A percentile compares a stretch with the other conserved stretches of the same genome.
Conservation (phyloP, 139 green algal species). For the Microglena sp. region DNA sequence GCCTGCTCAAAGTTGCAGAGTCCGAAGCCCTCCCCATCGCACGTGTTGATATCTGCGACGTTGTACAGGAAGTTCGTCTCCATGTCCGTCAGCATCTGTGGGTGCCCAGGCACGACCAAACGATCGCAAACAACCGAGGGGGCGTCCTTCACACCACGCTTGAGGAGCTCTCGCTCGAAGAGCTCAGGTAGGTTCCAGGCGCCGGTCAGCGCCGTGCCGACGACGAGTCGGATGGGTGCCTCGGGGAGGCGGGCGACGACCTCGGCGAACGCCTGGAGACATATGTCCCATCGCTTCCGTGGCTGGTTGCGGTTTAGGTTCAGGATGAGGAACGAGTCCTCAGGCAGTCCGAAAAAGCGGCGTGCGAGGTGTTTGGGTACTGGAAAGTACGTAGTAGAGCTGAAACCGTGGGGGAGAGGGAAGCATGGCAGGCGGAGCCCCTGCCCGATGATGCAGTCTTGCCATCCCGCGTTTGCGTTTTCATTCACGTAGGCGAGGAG, state of each 20-base stretch:
- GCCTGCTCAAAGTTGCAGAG: constrained; percentile 12
- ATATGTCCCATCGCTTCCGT: constrained; percentile 12
- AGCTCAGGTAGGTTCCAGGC: constrained; percentile 6
- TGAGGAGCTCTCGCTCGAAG: constrained; percentile 2
- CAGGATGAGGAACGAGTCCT: constrained; percentile 7
- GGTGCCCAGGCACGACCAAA: background rate
- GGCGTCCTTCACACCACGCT: background rate
- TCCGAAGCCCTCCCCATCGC: constrained; percentile 8
- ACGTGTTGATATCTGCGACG: constrained; percentile 6
- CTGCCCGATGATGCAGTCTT: background rate
- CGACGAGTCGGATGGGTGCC: background rate
- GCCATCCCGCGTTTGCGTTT: background rate
- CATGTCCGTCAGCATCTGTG: background rate
- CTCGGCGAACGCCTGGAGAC: constrained; percentile 11
- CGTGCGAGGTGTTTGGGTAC: background rate
- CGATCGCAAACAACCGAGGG: background rate
- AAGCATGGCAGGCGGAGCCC: background rate
- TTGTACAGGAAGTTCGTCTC: constrained; percentile 13
- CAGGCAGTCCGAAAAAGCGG: background rate
- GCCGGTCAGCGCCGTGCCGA: constrained; percentile 1
- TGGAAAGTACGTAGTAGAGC: background rate
- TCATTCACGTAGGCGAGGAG: background rate
- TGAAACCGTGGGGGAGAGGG: constrained; percentile 1
- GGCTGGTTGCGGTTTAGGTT: constrained; percentile 19
- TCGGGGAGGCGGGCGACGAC: constrained; percentile 1